Conservation (phyloP, 371 early-diverging fungal species). For the Blakeslea trispora region DNA sequence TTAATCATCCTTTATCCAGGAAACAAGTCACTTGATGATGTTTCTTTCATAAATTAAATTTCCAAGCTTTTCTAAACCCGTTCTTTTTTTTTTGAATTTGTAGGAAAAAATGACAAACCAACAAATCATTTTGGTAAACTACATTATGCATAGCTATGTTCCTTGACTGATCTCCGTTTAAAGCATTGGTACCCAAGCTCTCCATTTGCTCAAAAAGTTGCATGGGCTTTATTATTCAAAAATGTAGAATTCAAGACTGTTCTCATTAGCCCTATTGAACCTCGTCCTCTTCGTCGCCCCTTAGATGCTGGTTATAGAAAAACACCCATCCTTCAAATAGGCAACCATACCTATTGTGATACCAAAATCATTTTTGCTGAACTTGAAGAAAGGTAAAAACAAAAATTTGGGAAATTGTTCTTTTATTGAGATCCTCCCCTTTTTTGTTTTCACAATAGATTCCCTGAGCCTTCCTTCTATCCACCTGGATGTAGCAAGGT, state of each 20-base stretch:
- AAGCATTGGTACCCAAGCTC: conserved; percentile 41
- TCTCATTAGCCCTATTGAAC: conserved; percentile 28
- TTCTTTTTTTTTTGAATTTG: no score
- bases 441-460: conserved; percentile 8
- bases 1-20: no score
- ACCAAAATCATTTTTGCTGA: conserved; percentile 51
- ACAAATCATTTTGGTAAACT: conserved; percentile 5
- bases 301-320: conserved; percentile 60
- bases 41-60: no score
- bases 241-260: conserved; percentile 41
- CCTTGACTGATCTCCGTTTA: no score
- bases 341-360: conserved; percentile 58
- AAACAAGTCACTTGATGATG: no score
- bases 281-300: conserved; percentile 45
- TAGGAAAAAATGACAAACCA: neutral
- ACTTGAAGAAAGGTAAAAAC: conserved; percentile 46
- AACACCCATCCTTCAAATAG: conserved; percentile 65
- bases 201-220: conserved; percentile 37
- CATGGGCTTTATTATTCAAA: conserved; percentile 42
- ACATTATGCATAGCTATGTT: no score
- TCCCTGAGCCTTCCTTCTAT: conserved; percentile 24
- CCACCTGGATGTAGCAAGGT: conserved; percentile 11
- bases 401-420: neutral
- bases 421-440: neutral
- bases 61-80: no score